Conservation (phyloP, 2,329 filamentous ascomycete species). For the Cladosporium sp. region DNA sequence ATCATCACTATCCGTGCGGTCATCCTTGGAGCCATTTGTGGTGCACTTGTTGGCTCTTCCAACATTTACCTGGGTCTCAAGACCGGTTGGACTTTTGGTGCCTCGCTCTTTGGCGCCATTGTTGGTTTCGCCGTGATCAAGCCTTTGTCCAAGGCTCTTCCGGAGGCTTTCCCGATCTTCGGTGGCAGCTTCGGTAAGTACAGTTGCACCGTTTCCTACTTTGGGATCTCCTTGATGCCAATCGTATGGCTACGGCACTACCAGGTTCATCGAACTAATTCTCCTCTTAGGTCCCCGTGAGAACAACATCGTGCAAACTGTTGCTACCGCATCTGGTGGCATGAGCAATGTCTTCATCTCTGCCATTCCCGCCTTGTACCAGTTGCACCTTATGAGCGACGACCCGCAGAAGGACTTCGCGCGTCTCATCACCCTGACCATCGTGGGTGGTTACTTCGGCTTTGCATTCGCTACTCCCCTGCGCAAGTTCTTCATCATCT, state of each 20-base stretch:
- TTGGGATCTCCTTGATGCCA: not conserved
- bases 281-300: constrained; percentile 52
- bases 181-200: constrained; percentile 51
- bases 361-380: constrained; percentile 62
- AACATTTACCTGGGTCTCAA: constrained; percentile 62
- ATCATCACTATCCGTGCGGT: constrained; percentile 59
- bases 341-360: constrained; percentile 60
- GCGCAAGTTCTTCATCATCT: constrained; percentile 68
- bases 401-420: constrained; percentile 57
- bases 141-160: constrained; percentile 52
- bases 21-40: constrained; percentile 56
- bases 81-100: constrained; percentile 47
- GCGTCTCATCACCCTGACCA: constrained; percentile 60
- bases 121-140: constrained; percentile 62
- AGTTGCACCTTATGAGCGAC: constrained; percentile 52
- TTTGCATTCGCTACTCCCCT: constrained; percentile 61
- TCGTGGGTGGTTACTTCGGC: constrained; percentile 64
- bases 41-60: constrained; percentile 61
- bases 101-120: constrained; percentile 48
- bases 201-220: not conserved
- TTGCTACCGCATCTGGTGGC: constrained; percentile 61
- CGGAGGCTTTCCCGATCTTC: constrained; percentile 52
- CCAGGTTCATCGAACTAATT: not conserved
- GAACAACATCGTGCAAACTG: constrained; percentile 62
- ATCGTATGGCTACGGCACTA: not conserved